Evolutionary conservation across 805 yeast genomes (phyloP), one percentile per base, ranked within the genome.

Genomic region (Schizosaccharomyces lindneri): DNA sequence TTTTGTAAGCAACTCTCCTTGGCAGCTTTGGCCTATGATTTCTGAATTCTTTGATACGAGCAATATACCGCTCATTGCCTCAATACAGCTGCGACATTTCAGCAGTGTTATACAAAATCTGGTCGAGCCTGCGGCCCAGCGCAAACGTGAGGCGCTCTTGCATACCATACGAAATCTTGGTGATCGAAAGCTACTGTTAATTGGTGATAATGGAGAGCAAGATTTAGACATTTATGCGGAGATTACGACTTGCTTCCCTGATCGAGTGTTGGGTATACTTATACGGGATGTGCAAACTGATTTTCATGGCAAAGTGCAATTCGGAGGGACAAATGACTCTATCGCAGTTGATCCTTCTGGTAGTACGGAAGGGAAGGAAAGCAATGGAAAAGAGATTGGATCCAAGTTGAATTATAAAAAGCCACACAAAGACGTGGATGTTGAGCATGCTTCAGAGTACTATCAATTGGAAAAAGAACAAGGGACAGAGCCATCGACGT

Each of bases 201-300:
- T 93, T 17, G 99, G 99, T 41, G 99, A 93, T 70, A 84, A 96
- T 1, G 97, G 97, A 1, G 98, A 93, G 69, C 84, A 83, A 65
- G 99, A 93, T 73, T 73, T 90, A 55, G 98, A 94, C 68, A 95
- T 97, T 0, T 93, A 93, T 69, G 76, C 81, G 5, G 83, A 83
- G 32, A 72, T 88, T 43, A 85, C 94, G 0, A 72, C 74, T 48
- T 65, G 69, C 41, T 80, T 73, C 66, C 95, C 95, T 0, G 72
- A 74, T 3, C 83, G 81, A 64, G 75, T 93, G 0, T 65, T 78
- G 27, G 94, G 84, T 0, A 86, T 93, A 4, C 89, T 81, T 69
- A 85, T 93, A 43, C 74, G 97, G 55, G 85, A 85, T 59, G 85
- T 94, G 62, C 68, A 71, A 63, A n/a, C 72, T 6, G 57, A 51